These are phyloP conservation scores for Fusarium heterosporum DNA, from an alignment of 2,329 filamentous ascomycete genomes.

Conservation along the genomic window DNA sequence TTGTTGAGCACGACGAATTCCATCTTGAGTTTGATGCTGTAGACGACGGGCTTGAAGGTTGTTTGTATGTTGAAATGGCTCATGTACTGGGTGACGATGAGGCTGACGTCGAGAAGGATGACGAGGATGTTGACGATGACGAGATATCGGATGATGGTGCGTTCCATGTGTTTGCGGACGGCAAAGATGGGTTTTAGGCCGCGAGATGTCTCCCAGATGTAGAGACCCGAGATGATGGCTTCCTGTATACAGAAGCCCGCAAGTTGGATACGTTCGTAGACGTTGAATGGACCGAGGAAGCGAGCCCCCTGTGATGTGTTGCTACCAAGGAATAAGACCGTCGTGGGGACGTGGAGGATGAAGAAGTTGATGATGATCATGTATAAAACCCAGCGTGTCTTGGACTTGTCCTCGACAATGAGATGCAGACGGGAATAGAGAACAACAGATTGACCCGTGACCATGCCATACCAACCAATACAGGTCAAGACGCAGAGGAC, in stretches of 20 bases:
- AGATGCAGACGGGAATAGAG: conserved; percentile 36
- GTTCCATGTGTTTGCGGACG: conserved; percentile 21
- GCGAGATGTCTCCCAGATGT: conserved; percentile 36
- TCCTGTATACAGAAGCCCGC: conserved; percentile 38
- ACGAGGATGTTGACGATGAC: conserved; percentile 37
- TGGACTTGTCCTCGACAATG: conserved; percentile 32
- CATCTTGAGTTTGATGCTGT: conserved; percentile 41
- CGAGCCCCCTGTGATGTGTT: conserved; percentile 23
- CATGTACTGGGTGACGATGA: conserved; percentile 35
- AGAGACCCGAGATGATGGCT: conserved; percentile 31
- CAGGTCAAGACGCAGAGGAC: conserved; percentile 35
- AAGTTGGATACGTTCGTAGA: conserved; percentile 35
- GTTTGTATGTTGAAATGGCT: conserved; percentile 38
- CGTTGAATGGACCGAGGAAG: conserved; percentile 30
- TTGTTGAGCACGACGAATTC: conserved; percentile 38
- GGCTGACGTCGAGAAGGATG: conserved; percentile 34
- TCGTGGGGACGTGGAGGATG: conserved; percentile 32
- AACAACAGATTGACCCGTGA: conserved; percentile 36
- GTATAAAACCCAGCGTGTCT: conserved; percentile 32
- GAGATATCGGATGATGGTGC: conserved; percentile 32
- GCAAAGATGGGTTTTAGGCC: conserved; percentile 35
- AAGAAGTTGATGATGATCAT: conserved; percentile 40
- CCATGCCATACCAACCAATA: conserved; percentile 40
- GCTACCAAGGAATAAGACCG: conserved; percentile 27
- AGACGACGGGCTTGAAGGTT: conserved; percentile 39